phyloP scores from a whole-genome alignment of 2,329 filamentous ascomycete genomes.

The Diplodia sapinea region DNA sequence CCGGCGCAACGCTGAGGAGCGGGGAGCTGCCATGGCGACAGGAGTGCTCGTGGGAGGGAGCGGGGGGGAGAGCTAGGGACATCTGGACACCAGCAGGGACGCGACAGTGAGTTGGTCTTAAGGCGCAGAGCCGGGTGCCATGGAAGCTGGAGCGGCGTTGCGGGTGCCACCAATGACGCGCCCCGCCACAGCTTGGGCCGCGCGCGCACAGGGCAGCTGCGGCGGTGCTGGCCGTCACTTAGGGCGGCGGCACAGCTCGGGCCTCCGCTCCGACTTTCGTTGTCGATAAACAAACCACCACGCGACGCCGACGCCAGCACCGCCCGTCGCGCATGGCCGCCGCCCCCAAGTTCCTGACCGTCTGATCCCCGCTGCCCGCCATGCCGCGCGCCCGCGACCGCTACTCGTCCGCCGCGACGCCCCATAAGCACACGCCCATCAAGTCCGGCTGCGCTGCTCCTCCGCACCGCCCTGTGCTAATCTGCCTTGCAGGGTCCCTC shows the following conservation, averaged over 20 bases:
- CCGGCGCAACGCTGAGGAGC: slow-evolving; percentile 29
- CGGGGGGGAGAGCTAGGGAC: not conserved
- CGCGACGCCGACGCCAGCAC: too few species aligned
- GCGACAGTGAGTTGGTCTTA: not conserved
- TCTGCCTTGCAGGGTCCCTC: slow-evolving; percentile 71
- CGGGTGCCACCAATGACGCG: slow-evolving; percentile 20
- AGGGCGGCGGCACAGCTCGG: not conserved
- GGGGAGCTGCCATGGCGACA: slow-evolving; percentile 26
- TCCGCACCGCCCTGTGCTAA: slow-evolving; percentile 5
- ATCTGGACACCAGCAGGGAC: not conserved
- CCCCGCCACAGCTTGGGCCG: not conserved
- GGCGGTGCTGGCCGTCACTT: not conserved
- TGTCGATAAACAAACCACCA: not conserved
- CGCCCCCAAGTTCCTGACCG: slow-evolving; percentile 12
- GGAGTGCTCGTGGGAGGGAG: not conserved
- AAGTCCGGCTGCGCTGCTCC: slow-evolving; percentile 26
- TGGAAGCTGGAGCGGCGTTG: slow-evolving; percentile 4
- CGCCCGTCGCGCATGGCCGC: not conserved
- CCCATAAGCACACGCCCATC: slow-evolving; percentile 49
- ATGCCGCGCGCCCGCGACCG: slow-evolving; percentile 64
- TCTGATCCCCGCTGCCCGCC: slow-evolving; percentile 35
- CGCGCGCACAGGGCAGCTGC: not conserved
- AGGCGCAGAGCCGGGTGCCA: not conserved
- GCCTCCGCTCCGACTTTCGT: not conserved
- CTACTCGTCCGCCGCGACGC: slow-evolving; percentile 51